Base-by-base conservation (phyloP, 2,329 filamentous ascomycete genomes). In the Triangularia setosa region DNA sequence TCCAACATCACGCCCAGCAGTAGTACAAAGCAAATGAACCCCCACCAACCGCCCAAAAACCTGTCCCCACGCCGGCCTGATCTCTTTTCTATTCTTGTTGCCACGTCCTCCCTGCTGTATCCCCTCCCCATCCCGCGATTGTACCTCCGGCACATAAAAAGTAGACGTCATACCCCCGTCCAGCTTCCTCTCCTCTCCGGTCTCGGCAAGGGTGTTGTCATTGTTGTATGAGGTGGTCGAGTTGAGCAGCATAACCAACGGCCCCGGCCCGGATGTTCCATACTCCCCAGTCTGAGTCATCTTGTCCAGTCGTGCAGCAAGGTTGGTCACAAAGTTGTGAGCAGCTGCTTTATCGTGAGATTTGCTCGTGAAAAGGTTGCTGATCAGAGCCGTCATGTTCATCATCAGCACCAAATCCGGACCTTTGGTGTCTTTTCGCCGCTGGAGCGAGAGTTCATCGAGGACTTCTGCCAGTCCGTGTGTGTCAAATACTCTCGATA, bases 381-480 rank as follows among this genome's bases (percentile, higher is more conserved):
- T 80, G 21, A 87, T 77, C 3, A 87, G 76, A 16, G 76, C 69
- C 1, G 82, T 81, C 71, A 85, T 80, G 73, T 85, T 82, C 7
- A 84, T 85, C 61, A 87, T 11, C 21, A 58, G 60, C 35, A n/a
- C 12, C 5, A 24, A 9, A 8, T 53, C 11, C 1, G 16, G 58
- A 1, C 16, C 2, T 18, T 55, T 25, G 11, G 28, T 21, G 1
- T 18, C 18, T 16, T 4, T 4, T 28, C 1, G 24, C 53, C 25
- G 24, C n/a, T 23, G 40, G 27, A 16, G 58, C 6, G n/a, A 3
- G 1, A 86, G 68, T 68, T 88, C 86, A 1, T 72, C 74, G 33
- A 88, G 69, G 0, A 84, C 84, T 71, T 88, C 84, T 79, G 79
- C 81, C 18, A 88, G 69, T 0, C 86, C 86, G 55, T 86, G 80